Evolutionary conservation across 1,284 basidiomycete species (phyloP).

Genomic region (Heterobasidion occidentale): DNA sequence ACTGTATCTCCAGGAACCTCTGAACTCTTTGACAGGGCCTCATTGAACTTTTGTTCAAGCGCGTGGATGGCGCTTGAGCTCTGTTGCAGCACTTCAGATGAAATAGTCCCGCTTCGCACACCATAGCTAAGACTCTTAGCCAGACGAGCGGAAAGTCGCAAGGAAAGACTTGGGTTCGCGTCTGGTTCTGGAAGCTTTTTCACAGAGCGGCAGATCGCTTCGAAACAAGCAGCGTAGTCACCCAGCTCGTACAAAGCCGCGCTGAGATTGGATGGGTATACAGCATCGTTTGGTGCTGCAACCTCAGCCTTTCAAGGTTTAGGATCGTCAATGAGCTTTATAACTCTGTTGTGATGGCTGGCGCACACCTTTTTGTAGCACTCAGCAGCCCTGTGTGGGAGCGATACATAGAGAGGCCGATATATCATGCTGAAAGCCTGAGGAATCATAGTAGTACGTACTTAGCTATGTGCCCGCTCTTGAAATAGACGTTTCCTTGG

Average conservation of each 20-base stretch:
- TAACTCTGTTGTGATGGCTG: not conserved
- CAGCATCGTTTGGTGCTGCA: slow-evolving; percentile 8
- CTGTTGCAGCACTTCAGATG: not conserved
- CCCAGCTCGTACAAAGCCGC: slow-evolving; percentile 25
- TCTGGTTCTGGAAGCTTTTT: not conserved
- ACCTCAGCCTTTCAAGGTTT: slow-evolving; percentile 1
- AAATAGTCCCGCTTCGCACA: not conserved
- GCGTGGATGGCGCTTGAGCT: not conserved
- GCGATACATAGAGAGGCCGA: not conserved
- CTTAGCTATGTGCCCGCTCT: not conserved
- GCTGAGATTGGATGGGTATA: slow-evolving; percentile 26
- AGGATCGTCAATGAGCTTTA: not conserved
- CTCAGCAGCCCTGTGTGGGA: not conserved
- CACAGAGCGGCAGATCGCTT: slow-evolving; percentile 21
- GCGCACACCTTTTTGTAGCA: not conserved
- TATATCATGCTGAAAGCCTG: not conserved
- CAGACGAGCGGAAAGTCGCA: not conserved
- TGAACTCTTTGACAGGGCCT: too few relatives aligned
- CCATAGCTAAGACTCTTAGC: not conserved
- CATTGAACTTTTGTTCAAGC: not conserved
- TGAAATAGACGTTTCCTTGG: not conserved
- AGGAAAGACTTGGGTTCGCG: not conserved
- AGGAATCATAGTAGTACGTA: not conserved
- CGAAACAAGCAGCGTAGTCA: slow-evolving; percentile 17
- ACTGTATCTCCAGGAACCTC: not conserved